phyloP scores from a whole-genome alignment of 805 yeast species.

The Peterozyma toletana region DNA sequence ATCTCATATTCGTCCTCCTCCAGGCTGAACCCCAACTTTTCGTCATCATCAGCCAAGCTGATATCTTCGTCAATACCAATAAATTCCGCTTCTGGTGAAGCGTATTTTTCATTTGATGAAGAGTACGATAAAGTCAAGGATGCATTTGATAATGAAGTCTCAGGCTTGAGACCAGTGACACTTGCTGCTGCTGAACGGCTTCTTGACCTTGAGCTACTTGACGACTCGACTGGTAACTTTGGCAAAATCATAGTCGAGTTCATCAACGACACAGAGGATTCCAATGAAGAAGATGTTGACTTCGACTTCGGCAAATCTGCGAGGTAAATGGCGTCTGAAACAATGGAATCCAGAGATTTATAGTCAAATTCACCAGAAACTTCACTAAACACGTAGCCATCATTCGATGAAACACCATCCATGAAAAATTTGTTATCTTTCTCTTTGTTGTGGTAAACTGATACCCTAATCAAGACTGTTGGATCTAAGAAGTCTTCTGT shows the following conservation, averaged over 20 bases:
- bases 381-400: not conserved
- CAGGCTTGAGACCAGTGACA: not conserved
- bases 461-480: no score
- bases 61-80: not conserved
- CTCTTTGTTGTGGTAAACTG: not conserved
- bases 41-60: conserved; percentile 2
- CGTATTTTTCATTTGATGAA: not conserved
- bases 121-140: not conserved
- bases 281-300: not conserved
- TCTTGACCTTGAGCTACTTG: not conserved
- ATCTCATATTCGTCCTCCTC: conserved; percentile 6
- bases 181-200: not conserved
- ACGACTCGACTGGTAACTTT: conserved; percentile 1
- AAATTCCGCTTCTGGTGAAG: conserved; percentile 6
- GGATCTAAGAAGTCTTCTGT: no score
- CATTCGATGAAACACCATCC: not conserved
- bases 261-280: not conserved
- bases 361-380: not conserved
- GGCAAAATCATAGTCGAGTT: conserved; percentile 8
- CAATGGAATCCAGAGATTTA: not conserved
- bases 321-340: not conserved
- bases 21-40: not conserved
- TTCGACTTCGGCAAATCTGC: not conserved
- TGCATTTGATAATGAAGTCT: not conserved
- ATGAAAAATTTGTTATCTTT: not conserved